These are phyloP conservation scores for Macadamia tetraphylla DNA, from an alignment of 164 flowering plant genomes.

Conservation along the genomic window DNA sequence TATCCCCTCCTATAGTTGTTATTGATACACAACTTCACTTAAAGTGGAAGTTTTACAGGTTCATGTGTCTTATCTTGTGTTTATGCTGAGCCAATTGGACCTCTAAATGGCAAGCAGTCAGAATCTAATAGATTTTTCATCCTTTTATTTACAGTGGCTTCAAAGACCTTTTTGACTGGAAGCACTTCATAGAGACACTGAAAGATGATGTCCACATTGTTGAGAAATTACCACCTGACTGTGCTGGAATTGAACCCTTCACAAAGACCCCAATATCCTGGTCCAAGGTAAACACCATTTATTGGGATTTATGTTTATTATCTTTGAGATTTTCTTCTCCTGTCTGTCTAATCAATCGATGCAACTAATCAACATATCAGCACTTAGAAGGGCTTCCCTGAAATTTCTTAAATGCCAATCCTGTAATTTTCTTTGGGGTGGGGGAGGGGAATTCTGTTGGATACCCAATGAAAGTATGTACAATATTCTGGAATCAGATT, in stretches of 20 bases:
- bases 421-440: neutral
- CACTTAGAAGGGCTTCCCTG: neutral
- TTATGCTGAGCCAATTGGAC: neutral
- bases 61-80: neutral
- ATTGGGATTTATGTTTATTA: neutral
- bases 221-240: conserved; percentile 64
- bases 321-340: neutral
- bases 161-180: conserved; percentile 94
- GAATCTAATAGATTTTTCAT: neutral
- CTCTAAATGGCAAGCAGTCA: neutral
- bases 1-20: too few relatives aligned
- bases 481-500: neutral
- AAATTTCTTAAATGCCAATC: neutral
- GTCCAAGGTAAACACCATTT: conserved; percentile 60
- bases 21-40: too few relatives aligned
- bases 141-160: conserved; percentile 62
- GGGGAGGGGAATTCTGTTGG: neutral
- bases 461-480: neutral
- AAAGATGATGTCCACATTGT: conserved; percentile 79
- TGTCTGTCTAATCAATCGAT: neutral
- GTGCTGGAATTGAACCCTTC: conserved; percentile 65
- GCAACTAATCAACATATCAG: neutral
- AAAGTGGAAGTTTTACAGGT: neutral
- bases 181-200: conserved; percentile 80
- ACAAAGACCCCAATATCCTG: conserved; percentile 90